Percentiles rank a stretch among this genome's conserved stretches.
phyloP scores from a whole-genome alignment of 2,329 filamentous ascomycete species.

The Septoria linicola region DNA sequence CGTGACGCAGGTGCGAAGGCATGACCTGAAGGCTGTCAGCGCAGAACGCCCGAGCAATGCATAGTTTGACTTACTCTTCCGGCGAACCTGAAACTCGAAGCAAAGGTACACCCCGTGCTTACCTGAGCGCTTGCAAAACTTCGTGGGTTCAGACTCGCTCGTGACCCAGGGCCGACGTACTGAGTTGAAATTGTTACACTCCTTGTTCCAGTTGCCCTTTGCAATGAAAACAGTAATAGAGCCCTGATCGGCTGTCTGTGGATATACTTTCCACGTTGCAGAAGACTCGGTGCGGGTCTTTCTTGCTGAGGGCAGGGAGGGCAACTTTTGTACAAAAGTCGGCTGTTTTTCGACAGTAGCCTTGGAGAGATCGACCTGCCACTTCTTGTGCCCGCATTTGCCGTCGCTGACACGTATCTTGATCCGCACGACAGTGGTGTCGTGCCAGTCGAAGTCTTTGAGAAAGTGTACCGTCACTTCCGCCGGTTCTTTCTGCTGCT shows the following conservation, averaged over 20 bases:
- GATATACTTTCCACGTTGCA: not conserved
- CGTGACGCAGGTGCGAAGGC: not conserved
- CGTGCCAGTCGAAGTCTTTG: not conserved
- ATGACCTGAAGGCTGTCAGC: not conserved
- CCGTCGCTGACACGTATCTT: not conserved
- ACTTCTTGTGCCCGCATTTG: not conserved
- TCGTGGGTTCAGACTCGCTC: no score
- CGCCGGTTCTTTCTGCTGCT: not conserved
- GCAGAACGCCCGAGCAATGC: not conserved
- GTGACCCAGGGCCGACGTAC: no score
- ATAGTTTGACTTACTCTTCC: not conserved
- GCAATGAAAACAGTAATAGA: conserved; percentile 18
- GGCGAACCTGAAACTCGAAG: not conserved
- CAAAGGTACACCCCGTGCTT: not conserved
- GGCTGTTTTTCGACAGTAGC: not conserved
- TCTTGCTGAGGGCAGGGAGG: not conserved
- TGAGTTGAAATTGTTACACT: not conserved
- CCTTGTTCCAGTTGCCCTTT: conserved; percentile 5
- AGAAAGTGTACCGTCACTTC: not conserved
- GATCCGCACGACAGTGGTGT: not conserved
- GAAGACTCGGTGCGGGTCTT: not conserved
- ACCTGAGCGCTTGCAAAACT: not conserved
- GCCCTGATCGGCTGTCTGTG: conserved; percentile 10
- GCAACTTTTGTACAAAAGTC: not conserved
- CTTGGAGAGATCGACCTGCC: not conserved